Evolutionary conservation across 1,284 basidiomycete genomes (phyloP).

Genomic region (Pseudozyma hubeiensis): DNA sequence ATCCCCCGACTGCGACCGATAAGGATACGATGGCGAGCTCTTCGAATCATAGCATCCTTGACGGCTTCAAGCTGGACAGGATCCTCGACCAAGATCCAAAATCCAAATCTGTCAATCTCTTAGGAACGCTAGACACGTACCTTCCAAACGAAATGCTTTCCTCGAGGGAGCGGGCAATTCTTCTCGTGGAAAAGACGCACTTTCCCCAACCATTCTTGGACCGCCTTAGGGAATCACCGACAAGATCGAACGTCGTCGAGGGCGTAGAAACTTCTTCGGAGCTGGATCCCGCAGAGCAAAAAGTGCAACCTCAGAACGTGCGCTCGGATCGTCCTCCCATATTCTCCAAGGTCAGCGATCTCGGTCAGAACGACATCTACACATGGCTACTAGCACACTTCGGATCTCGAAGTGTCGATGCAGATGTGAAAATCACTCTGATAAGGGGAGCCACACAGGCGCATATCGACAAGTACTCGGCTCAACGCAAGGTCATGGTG

Average conservation of each 20-base stretch:
- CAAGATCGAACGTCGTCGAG: background rate
- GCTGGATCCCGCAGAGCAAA: conserved; percentile 2
- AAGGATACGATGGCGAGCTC: background rate
- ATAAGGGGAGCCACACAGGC: conserved; percentile 59
- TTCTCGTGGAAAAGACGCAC: conserved; percentile 65
- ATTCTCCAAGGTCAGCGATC: conserved; percentile 27
- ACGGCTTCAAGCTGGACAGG: conserved; percentile 52
- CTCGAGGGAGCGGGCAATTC: conserved; percentile 44
- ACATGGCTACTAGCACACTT: conserved; percentile 64
- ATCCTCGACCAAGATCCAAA: conserved; percentile 58
- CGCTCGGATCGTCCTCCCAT: background rate
- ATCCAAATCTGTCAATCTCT: conserved; percentile 39
- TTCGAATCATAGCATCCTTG: conserved; percentile 12
- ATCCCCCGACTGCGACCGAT: no score
- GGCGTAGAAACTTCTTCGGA: background rate
- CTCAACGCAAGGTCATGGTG: conserved; percentile 77
- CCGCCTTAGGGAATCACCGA: background rate
- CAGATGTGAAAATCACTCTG: conserved; percentile 63
- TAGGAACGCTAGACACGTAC: conserved; percentile 29
- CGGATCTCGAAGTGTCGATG: conserved; percentile 12
- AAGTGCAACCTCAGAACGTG: background rate
- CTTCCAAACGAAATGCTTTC: background rate
- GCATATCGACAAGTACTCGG: conserved; percentile 77
- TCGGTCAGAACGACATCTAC: conserved; percentile 67
- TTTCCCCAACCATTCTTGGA: conserved; percentile 49